phyloP scores from a whole-genome alignment of 805 yeast genomes.

The Barnettozyma sucrosica region DNA sequence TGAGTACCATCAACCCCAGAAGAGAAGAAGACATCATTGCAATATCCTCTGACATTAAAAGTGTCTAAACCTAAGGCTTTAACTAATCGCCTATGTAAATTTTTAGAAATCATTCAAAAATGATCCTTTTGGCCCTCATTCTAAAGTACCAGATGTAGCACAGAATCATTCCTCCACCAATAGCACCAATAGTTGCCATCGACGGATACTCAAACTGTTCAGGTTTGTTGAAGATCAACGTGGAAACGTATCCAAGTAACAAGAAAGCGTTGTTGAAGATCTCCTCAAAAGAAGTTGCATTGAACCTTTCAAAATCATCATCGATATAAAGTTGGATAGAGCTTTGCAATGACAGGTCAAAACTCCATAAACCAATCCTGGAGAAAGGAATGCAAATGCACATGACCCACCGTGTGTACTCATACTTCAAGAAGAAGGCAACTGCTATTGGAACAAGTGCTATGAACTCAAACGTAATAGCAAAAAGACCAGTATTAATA shows the following conservation, averaged over 20 bases:
- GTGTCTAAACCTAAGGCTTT: background rate
- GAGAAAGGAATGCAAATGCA: conserved; percentile 26
- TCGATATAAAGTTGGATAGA: conserved; percentile 30
- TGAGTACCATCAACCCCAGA: conserved; percentile 4
- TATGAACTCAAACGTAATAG: conserved; percentile 28
- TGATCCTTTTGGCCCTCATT: conserved; percentile 1
- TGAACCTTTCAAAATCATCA: conserved; percentile 27
- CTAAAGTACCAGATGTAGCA: conserved; percentile 9
- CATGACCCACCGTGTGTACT: conserved; percentile 18
- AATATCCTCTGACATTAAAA: conserved; percentile 7
- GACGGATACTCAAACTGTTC: conserved; percentile 27
- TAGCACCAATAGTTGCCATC: conserved; percentile 12
- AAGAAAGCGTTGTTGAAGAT: conserved; percentile 29
- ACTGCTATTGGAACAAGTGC: conserved; percentile 24
- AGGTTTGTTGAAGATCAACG: conserved; percentile 28
- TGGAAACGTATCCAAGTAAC: conserved; percentile 24
- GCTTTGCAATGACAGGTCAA: conserved; percentile 32
- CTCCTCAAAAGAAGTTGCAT: conserved; percentile 31
- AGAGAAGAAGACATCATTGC: conserved; percentile 11
- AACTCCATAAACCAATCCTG: conserved; percentile 38
- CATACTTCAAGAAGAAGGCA: conserved; percentile 13
- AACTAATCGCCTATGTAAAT: background rate
- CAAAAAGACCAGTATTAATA: conserved; percentile 26
- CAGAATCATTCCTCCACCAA: conserved; percentile 7
- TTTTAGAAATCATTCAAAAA: background rate